Percentiles rank a stretch among this genome's conserved stretches.
phyloP scores from a whole-genome alignment of 2,329 filamentous ascomycete species.

The Aspergillus japonicus region DNA sequence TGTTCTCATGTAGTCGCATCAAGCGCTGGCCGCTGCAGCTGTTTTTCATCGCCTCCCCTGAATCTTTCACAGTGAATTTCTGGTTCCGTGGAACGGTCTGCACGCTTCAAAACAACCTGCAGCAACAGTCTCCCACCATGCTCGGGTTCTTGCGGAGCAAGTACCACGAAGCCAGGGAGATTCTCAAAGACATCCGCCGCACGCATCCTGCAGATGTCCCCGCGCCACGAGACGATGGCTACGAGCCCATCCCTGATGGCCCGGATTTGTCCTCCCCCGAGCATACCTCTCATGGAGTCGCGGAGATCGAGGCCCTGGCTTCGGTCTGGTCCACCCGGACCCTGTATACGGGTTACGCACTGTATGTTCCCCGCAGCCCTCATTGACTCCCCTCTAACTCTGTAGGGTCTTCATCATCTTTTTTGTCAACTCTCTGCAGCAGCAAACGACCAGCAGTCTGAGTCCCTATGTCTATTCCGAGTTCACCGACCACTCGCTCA shows the following conservation, averaged over 20 bases:
- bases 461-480: conserved; percentile 12
- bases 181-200: neutral
- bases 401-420: conserved; percentile 13
- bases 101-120: neutral
- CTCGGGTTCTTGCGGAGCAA: conserved; percentile 3
- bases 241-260: conserved; percentile 1
- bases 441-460: conserved; percentile 4
- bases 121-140: neutral
- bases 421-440: conserved; percentile 12
- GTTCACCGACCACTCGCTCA: conserved; percentile 11
- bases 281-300: conserved; percentile 6
- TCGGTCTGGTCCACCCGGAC: conserved; percentile 9
- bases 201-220: neutral
- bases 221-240: conserved; percentile 4
- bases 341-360: conserved; percentile 1
- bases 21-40: neutral
- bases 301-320: conserved; percentile 10
- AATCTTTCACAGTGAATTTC: neutral
- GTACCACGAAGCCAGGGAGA: neutral
- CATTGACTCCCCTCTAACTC: neutral
- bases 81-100: neutral
- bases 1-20: neutral
- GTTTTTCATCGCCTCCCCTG: neutral
- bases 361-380: neutral
- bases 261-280: neutral